phyloP scores from a whole-genome alignment of 495 filamentous ascomycete genomes.

The Hypoxylon cercidicola region DNA sequence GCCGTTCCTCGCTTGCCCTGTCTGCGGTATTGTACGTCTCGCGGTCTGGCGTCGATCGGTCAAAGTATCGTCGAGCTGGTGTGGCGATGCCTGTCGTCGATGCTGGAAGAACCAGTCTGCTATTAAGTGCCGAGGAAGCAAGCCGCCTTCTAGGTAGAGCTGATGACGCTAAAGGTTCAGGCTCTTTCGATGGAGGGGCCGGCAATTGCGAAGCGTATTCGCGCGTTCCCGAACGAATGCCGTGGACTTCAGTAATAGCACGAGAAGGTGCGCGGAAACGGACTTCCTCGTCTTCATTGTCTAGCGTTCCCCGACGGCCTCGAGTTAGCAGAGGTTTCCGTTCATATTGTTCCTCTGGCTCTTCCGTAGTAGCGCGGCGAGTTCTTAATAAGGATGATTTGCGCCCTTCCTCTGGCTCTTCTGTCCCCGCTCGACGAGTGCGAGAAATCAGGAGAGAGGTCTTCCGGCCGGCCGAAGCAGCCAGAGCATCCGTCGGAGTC shows the following conservation, averaged over 20 bases:
- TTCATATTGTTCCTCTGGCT: constrained; percentile 56
- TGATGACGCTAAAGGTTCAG: constrained; percentile 45
- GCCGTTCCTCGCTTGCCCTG: constrained; percentile 55
- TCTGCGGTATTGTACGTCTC: constrained; percentile 51
- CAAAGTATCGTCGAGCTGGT: constrained; percentile 57
- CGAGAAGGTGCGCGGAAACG: constrained; percentile 65
- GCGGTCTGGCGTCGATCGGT: constrained; percentile 54
- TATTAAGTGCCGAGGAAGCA: constrained; percentile 50
- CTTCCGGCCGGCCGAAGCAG: constrained; percentile 49
- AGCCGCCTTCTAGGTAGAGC: constrained; percentile 56
- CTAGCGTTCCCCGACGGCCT: constrained; percentile 54
- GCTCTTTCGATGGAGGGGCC: constrained; percentile 44
- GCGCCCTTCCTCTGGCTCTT: constrained; percentile 60
- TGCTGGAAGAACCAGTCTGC: constrained; percentile 48
- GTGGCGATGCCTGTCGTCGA: constrained; percentile 35
- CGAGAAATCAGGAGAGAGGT: constrained; percentile 58
- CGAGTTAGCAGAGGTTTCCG: constrained; percentile 54
- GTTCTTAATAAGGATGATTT: constrained; percentile 57
- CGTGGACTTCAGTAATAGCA: constrained; percentile 66
- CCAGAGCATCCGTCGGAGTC: constrained; percentile 35
- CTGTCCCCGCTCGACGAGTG: constrained; percentile 55
- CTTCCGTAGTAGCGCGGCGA: constrained; percentile 59
- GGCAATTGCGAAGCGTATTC: constrained; percentile 47
- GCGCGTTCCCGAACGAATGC: constrained; percentile 43
- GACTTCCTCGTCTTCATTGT: constrained; percentile 58